Conservation (phyloP, 2,329 filamentous ascomycete species). For the Colletotrichum lupini region DNA sequence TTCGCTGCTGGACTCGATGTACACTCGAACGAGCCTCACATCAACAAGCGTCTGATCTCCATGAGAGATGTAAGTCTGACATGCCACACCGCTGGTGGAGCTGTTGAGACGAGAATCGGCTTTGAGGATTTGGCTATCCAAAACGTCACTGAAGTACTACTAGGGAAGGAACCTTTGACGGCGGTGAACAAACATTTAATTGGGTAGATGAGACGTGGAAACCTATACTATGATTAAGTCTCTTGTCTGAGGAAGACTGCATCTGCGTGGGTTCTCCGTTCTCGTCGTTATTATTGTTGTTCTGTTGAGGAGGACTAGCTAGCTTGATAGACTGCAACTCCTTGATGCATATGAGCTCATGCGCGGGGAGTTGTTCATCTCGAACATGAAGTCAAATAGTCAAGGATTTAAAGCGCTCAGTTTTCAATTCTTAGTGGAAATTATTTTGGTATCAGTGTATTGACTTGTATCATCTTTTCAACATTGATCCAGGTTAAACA, state of each 20-base stretch:
- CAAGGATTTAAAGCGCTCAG: too few relatives aligned
- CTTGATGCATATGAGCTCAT: constrained; percentile 84
- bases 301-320: constrained; percentile 59
- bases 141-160: background rate
- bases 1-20: background rate
- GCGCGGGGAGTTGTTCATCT: constrained; percentile 82
- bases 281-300: constrained; percentile 43
- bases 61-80: background rate
- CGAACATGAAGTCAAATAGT: constrained; percentile 90
- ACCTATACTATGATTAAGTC: constrained; percentile 71
- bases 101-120: background rate
- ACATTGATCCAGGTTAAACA: too few relatives aligned
- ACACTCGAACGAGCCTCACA: background rate
- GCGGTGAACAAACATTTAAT: background rate
- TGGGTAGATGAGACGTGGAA: background rate
- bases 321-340: constrained; percentile 83
- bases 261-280: constrained; percentile 49
- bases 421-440: too few relatives aligned
- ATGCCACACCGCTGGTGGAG: background rate
- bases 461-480: too few relatives aligned
- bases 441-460: too few relatives aligned
- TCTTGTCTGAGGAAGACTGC: constrained; percentile 54
- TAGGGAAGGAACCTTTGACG: background rate
- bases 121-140: background rate
- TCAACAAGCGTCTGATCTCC: background rate